These are phyloP conservation scores for Emmonsiellopsis sp. DNA, from an alignment of 2,329 filamentous ascomycete genomes.

Conservation along the genomic window DNA sequence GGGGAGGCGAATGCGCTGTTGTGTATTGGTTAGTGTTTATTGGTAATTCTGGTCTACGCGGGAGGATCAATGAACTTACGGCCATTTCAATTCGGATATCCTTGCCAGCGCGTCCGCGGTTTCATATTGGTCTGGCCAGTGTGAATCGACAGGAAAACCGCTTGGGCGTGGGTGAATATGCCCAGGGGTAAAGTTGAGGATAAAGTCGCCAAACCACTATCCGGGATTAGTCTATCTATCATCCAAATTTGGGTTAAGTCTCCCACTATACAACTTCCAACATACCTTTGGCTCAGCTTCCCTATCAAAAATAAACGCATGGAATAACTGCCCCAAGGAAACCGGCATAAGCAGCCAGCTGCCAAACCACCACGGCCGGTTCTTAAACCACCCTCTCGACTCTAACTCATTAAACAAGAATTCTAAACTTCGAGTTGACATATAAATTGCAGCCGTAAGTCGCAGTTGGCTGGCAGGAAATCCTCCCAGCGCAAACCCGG, in stretches of 20 bases:
- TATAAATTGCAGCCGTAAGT: slow-evolving; percentile 72
- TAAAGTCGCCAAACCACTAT: slow-evolving; percentile 54
- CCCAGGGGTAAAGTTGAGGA: slow-evolving; percentile 59
- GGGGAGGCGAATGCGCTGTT: slow-evolving; percentile 68
- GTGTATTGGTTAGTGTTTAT: slow-evolving; percentile 13
- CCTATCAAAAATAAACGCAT: slow-evolving; percentile 67
- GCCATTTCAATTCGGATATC: slow-evolving; percentile 77
- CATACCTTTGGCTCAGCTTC: slow-evolving; percentile 60
- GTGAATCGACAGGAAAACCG: slow-evolving; percentile 55
- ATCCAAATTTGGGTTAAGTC: background rate
- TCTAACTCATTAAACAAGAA: slow-evolving; percentile 79
- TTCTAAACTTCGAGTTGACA: slow-evolving; percentile 72
- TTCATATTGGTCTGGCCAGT: slow-evolving; percentile 67
- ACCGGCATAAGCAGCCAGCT: slow-evolving; percentile 75
- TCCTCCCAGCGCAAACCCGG: slow-evolving; percentile 72
- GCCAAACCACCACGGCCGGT: slow-evolving; percentile 74
- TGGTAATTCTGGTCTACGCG: background rate
- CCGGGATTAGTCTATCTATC: background rate
- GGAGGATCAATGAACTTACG: slow-evolving; percentile 44
- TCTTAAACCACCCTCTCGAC: slow-evolving; percentile 55
- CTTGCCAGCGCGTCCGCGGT: slow-evolving; percentile 73
- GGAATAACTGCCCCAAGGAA: slow-evolving; percentile 65
- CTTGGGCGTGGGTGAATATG: slow-evolving; percentile 69
- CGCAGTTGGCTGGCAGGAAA: slow-evolving; percentile 64
- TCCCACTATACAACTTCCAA: slow-evolving; percentile 1